Evolutionary conservation across 148 eudicot genomes (phyloP).

Genomic region (Persicaria maculosa): DNA sequence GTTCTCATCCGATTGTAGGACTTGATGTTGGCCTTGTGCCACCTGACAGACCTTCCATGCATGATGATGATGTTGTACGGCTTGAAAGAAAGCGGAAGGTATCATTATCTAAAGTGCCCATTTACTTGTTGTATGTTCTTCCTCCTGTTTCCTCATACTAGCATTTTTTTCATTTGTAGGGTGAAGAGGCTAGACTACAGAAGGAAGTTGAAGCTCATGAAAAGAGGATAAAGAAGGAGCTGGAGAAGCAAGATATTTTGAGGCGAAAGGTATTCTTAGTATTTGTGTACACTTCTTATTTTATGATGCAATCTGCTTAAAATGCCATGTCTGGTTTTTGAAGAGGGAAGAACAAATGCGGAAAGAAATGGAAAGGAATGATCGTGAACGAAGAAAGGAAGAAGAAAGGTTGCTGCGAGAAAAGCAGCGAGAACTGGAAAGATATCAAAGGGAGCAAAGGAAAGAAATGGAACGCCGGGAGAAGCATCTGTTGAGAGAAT

Average conservation of each 20-base stretch:
- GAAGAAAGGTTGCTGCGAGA: constrained; percentile 89
- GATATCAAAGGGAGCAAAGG: constrained; percentile 77
- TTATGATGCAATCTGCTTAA: constrained; percentile 9
- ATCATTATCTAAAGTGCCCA: background rate
- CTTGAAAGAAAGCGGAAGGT: constrained; percentile 86
- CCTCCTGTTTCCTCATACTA: background rate
- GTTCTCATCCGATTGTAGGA: constrained; percentile 40
- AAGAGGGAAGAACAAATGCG: constrained; percentile 92
- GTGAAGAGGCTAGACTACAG: constrained; percentile 76
- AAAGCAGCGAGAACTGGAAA: constrained; percentile 84
- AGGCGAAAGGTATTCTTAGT: constrained; percentile 61
- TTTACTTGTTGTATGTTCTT: background rate
- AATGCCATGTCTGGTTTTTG: constrained; percentile 17
- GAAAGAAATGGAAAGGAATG: constrained; percentile 94
- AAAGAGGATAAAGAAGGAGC: constrained; percentile 81
- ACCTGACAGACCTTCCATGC: constrained; percentile 39
- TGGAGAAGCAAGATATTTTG: constrained; percentile 85
- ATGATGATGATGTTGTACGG: constrained; percentile 55
- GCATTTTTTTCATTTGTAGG: constrained; percentile 30
- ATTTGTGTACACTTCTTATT: background rate
- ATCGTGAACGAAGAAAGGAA: constrained; percentile 83
- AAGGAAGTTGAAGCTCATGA: constrained; percentile 84
- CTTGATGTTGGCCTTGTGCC: constrained; percentile 39
- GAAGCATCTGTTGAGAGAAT: constrained; percentile 68
- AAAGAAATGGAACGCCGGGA: constrained; percentile 93